These are phyloP conservation scores for Theileria equi DNA, from an alignment of 169 alveolate species.

Conservation along the genomic window DNA sequence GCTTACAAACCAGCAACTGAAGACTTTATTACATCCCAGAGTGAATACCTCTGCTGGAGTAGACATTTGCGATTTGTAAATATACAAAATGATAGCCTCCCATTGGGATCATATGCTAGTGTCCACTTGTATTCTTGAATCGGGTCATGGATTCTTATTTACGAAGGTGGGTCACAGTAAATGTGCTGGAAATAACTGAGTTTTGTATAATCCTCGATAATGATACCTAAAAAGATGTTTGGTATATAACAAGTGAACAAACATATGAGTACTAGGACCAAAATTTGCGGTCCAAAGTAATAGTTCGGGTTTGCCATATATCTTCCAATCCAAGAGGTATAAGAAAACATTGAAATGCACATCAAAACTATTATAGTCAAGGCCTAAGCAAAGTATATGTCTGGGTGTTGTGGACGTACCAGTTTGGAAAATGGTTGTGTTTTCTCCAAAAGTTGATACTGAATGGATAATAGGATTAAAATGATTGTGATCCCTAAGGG, in stretches of 20 bases:
- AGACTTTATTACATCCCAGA: conserved; percentile 39
- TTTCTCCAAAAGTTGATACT: conserved; percentile 49
- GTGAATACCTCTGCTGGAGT: conserved; percentile 21
- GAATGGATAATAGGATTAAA: conserved; percentile 25
- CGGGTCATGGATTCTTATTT: background rate
- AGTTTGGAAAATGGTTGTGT: conserved; percentile 47
- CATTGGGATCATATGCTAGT: too few species aligned
- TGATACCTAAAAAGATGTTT: conserved; percentile 30
- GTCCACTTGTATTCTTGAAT: background rate
- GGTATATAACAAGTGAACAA: background rate
- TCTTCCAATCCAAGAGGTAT: conserved; percentile 46
- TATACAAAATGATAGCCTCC: background rate
- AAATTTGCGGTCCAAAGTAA: conserved; percentile 60
- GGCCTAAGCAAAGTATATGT: background rate
- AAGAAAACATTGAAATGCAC: conserved; percentile 30
- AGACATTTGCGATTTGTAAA: conserved; percentile 1
- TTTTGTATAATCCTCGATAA: conserved; percentile 51
- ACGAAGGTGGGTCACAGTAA: background rate
- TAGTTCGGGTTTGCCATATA: conserved; percentile 61
- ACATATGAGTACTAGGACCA: conserved; percentile 37
- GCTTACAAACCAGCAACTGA: conserved; percentile 55
- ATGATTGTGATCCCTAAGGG: conserved; percentile 43
- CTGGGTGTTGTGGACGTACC: background rate
- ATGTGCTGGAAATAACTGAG: conserved; percentile 11
- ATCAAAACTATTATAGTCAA: conserved; percentile 16